A percentile compares a stretch with the other conserved stretches of the same genome.
phyloP scores from a whole-genome alignment of 495 filamentous ascomycete genomes.

The Daldinia grandis region DNA sequence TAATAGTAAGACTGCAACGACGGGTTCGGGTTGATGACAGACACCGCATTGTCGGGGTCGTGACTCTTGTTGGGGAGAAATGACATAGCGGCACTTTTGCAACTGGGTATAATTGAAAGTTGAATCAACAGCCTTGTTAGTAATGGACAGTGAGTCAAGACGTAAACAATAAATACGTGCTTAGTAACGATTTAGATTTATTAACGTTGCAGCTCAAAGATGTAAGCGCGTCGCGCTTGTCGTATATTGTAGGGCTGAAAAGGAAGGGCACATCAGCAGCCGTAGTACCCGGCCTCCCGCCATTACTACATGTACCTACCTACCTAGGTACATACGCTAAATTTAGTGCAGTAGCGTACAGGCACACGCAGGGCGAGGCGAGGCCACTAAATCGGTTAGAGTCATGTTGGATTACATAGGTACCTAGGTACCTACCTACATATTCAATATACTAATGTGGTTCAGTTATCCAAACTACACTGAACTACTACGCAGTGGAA shows the following conservation, averaged over 20 bases:
- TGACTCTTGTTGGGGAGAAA: not conserved
- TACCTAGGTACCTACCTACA: too few species aligned
- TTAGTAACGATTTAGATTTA: not conserved
- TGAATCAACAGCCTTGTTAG: not conserved
- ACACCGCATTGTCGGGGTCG: constrained; percentile 10
- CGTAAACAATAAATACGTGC: not conserved
- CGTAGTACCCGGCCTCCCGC: not conserved
- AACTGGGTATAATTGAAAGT: not conserved
- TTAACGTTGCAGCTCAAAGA: not conserved
- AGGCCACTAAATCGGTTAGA: too few species aligned
- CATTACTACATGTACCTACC: too few species aligned
- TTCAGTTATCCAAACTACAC: not conserved
- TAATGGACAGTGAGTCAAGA: not conserved
- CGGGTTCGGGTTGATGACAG: constrained; percentile 49
- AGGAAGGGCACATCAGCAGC: not conserved
- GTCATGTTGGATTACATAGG: too few species aligned
- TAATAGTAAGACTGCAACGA: constrained; percentile 55
- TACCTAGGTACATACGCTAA: not conserved
- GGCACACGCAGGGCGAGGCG: too few species aligned
- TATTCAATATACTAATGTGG: not conserved
- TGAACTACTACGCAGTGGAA: not conserved
- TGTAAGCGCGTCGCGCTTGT: not conserved
- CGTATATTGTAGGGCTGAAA: not conserved
- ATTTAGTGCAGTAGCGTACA: not conserved
- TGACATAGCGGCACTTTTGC: not conserved